Evolutionary conservation across 495 filamentous ascomycete species (phyloP).

Genomic region (Penicillium paxilli): DNA sequence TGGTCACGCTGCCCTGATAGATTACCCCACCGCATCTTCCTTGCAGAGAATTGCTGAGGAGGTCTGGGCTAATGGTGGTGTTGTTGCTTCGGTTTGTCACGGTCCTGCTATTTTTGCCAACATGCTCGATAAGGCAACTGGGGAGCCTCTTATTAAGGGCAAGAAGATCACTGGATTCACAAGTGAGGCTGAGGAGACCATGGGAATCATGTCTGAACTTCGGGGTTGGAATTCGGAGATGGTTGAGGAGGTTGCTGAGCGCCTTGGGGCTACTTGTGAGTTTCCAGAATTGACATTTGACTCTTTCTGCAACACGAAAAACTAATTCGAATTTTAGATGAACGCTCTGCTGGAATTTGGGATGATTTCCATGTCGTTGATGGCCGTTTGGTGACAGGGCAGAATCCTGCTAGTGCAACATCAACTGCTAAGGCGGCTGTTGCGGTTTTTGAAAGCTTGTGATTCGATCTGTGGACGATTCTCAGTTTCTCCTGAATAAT

Average conservation of each 20-base stretch:
- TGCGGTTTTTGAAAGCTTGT: conserved; percentile 34
- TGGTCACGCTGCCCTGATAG: conserved; percentile 45
- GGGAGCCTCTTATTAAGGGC: conserved; percentile 42
- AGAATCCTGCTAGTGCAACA: conserved; percentile 66
- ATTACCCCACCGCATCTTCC: conserved; percentile 40
- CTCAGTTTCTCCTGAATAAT: too few relatives aligned
- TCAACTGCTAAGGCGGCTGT: conserved; percentile 45
- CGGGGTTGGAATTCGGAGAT: conserved; percentile 34
- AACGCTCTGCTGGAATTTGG: conserved; percentile 39
- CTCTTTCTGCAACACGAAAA: neutral
- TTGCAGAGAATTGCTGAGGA: conserved; percentile 39
- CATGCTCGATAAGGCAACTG: conserved; percentile 34
- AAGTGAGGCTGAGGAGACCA: conserved; percentile 39
- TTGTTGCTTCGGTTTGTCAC: conserved; percentile 41
- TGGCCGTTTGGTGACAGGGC: conserved; percentile 66
- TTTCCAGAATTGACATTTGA: conserved; percentile 4
- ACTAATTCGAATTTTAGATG: conserved; percentile 28
- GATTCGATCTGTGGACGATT: too few relatives aligned
- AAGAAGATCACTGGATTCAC: conserved; percentile 47
- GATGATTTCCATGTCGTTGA: conserved; percentile 47
- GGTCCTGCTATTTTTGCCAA: conserved; percentile 45
- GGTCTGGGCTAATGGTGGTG: conserved; percentile 41
- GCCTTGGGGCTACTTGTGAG: conserved; percentile 41
- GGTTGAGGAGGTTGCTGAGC: conserved; percentile 34
- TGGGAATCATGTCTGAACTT: conserved; percentile 36